Evolutionary conservation across 148 eudicot genomes (phyloP).

Genomic region (Drosera capensis): DNA sequence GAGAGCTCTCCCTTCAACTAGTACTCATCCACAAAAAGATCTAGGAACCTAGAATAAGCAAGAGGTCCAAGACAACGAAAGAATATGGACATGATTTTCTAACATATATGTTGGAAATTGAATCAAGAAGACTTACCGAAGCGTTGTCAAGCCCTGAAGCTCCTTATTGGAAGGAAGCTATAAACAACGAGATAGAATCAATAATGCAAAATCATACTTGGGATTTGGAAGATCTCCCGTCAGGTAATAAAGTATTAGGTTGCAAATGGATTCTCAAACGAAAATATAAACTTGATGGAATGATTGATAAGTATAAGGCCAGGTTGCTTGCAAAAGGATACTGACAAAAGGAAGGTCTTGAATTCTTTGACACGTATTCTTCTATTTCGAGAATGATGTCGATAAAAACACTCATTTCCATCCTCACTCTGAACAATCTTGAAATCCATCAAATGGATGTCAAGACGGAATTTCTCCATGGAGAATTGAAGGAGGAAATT

Average conservation of each 20-base stretch:
- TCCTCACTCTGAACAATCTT: constrained; percentile 2
- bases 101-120: no score
- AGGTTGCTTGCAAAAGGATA: constrained; percentile 4
- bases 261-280: constrained; percentile 3
- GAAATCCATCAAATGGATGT: constrained; percentile 7
- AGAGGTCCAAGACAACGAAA: no score
- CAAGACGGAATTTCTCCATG: neutral
- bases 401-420: constrained; percentile 6
- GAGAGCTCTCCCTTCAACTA: no score
- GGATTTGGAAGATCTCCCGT: constrained; percentile 5
- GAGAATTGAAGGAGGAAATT: neutral
- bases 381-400: constrained; percentile 4
- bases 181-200: constrained; percentile 8
- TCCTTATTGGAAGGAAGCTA: constrained; percentile 3
- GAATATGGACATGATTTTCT: no score
- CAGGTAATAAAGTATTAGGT: constrained; percentile 4
- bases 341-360: neutral
- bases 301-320: neutral
- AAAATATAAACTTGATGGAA: neutral
- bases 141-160: constrained; percentile 5
- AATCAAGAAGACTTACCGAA: constrained; percentile 6
- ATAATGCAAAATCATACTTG: constrained; percentile 2
- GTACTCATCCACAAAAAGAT: no score
- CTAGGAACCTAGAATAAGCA: no score
- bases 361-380: constrained; percentile 7